Evolutionary conservation across 345 rosid species (phyloP).

Genomic region (Syzygium grande): DNA sequence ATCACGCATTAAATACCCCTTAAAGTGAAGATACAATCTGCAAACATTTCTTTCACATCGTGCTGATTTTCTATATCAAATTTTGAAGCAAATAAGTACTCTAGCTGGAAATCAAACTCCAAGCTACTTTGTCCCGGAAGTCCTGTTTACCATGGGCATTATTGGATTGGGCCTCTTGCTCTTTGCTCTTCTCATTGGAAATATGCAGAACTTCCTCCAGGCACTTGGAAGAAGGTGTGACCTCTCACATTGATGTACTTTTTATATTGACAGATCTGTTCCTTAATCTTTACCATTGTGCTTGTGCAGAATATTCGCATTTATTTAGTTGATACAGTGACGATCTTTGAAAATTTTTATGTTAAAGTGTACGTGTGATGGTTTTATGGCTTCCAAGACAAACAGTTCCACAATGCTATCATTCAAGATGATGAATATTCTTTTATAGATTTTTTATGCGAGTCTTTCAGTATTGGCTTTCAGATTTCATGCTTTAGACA

Average conservation of each 20-base stretch:
- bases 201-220: conserved; percentile 94
- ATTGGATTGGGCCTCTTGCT: conserved; percentile 84
- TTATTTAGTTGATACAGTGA: not conserved
- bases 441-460: not conserved
- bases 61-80: not conserved
- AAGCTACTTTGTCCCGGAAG: conserved; percentile 75
- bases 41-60: not conserved
- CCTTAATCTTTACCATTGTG: not conserved
- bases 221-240: conserved; percentile 72
- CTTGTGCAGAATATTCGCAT: not conserved
- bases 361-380: not conserved
- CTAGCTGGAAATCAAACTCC: conserved; percentile 86
- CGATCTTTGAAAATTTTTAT: not conserved
- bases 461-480: not conserved
- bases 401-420: not conserved
- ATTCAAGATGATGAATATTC: not conserved
- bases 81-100: conserved; percentile 87
- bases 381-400: not conserved
- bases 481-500: not conserved
- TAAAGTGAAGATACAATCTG: not conserved
- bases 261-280: not conserved
- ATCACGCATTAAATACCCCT: not conserved
- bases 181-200: conserved; percentile 90
- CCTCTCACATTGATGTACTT: not conserved
- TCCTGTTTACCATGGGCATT: conserved; percentile 79